phyloP scores from a whole-genome alignment of 2,329 filamentous ascomycete genomes.

The Whalleya microplaca region DNA sequence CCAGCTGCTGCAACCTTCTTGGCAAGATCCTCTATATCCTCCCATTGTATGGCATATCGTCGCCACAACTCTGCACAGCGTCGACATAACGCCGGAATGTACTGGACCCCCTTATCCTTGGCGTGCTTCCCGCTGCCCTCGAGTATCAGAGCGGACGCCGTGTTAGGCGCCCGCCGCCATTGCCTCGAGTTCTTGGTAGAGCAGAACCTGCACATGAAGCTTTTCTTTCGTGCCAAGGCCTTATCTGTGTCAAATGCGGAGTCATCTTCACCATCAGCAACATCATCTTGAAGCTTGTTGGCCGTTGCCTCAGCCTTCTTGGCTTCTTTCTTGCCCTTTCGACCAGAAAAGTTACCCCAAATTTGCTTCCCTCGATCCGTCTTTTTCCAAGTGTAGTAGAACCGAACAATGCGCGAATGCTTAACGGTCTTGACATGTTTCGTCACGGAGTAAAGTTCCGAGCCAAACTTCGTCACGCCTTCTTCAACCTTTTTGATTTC shows the following conservation, averaged over 20 bases:
- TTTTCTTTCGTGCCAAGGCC: constrained; percentile 75
- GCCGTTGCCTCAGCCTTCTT: constrained; percentile 72
- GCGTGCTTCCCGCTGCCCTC: constrained; percentile 70
- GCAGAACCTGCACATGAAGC: constrained; percentile 95
- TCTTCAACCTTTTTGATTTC: constrained; percentile 93
- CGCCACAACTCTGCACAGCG: constrained; percentile 94
- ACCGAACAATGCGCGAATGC: constrained; percentile 81
- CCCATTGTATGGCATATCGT: constrained; percentile 94
- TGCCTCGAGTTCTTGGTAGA: constrained; percentile 77
- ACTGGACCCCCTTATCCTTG: constrained; percentile 77
- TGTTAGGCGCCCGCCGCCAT: constrained; percentile 87
- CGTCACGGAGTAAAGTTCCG: constrained; percentile 81
- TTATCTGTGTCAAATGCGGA: constrained; percentile 94
- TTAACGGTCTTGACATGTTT: constrained; percentile 84
- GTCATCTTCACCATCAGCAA: constrained; percentile 90
- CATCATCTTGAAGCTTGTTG: constrained; percentile 84
- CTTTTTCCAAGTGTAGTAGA: constrained; percentile 99
- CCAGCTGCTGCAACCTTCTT: constrained; percentile 84
- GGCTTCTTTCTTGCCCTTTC: constrained; percentile 88
- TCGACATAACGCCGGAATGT: constrained; percentile 82
- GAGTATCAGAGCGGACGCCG: constrained; percentile 70
- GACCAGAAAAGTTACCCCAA: constrained; percentile 85
- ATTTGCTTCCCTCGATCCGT: constrained; percentile 81
- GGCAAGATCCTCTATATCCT: constrained; percentile 86
- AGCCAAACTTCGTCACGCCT: constrained; percentile 85